Conservation (phyloP, 371 early-diverging fungal species). For the Coemansia sp. region DNA sequence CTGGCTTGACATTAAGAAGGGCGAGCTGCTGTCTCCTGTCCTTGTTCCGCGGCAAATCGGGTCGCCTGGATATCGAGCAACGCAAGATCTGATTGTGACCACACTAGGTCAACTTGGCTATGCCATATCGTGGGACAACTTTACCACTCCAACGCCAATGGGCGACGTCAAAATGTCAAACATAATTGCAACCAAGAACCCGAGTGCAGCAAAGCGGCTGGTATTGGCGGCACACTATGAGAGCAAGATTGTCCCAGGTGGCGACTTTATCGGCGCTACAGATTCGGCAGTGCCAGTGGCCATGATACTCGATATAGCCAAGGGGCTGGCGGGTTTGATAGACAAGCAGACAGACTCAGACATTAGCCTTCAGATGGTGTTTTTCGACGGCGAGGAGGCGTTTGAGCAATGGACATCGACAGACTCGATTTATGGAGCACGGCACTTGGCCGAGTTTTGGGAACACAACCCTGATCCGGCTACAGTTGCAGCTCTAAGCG, state of each 20-base stretch:
- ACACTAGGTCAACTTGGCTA: constrained; percentile 66
- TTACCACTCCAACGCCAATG: constrained; percentile 70
- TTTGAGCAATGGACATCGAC: constrained; percentile 70
- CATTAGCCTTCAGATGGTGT: constrained; percentile 80
- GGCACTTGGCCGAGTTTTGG: constrained; percentile 64
- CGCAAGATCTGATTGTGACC: constrained; percentile 66
- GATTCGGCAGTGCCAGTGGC: constrained; percentile 87
- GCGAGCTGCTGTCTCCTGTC: constrained; percentile 62
- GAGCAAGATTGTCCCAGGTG: constrained; percentile 67
- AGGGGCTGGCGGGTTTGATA: constrained; percentile 53
- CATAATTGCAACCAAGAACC: constrained; percentile 83
- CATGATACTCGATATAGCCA: constrained; percentile 81
- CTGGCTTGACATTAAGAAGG: constrained; percentile 52
- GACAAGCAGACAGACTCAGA: constrained; percentile 48
- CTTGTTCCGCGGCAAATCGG: constrained; percentile 76
- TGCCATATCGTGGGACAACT: constrained; percentile 78
- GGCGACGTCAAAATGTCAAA: constrained; percentile 79
- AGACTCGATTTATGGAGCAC: constrained; percentile 92
- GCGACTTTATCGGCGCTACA: constrained; percentile 76
- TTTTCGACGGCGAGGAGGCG: constrained; percentile 98
- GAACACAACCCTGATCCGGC: constrained; percentile 33
- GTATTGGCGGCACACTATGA: constrained; percentile 93
- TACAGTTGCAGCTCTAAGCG: constrained; percentile 34
- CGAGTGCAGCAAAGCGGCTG: constrained; percentile 65
- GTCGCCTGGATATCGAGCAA: constrained; percentile 64